phyloP scores from a whole-genome alignment of 1,284 basidiomycete species.

The Boletus smithii region DNA sequence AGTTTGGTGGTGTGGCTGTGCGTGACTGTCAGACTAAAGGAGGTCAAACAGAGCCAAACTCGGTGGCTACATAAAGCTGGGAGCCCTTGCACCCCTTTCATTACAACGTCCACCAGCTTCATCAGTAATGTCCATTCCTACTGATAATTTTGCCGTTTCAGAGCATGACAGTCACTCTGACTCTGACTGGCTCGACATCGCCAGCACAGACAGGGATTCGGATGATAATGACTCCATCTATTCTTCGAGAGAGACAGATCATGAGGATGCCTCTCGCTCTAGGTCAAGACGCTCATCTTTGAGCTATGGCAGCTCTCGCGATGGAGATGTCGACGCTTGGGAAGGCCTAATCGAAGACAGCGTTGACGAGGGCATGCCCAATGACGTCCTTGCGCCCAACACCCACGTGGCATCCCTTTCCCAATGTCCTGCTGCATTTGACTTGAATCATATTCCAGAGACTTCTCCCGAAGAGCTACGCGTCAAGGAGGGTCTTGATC shows the following conservation, averaged over 20 bases:
- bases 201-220: conserved; percentile 57
- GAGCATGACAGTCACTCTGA: conserved; percentile 68
- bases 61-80: conserved; percentile 23
- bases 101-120: conserved; percentile 30
- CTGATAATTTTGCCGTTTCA: conserved; percentile 42
- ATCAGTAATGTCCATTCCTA: conserved; percentile 26
- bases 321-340: conserved; percentile 68
- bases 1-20: conserved; percentile 13
- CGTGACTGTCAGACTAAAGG: background rate
- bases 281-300: conserved; percentile 64
- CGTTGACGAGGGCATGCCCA: conserved; percentile 43
- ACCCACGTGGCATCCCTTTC: conserved; percentile 29
- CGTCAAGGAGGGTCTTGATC: conserved; percentile 68
- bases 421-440: conserved; percentile 25
- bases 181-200: conserved; percentile 76
- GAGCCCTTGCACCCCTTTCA: conserved; percentile 30
- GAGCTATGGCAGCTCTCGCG: conserved; percentile 61
- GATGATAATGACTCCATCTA: conserved; percentile 67
- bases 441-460: conserved; percentile 30
- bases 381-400: conserved; percentile 29
- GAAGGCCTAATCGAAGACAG: conserved; percentile 65
- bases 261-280: conserved; percentile 48
- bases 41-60: conserved; percentile 32
- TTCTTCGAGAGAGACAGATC: conserved; percentile 54
- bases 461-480: conserved; percentile 52